A percentile compares a stretch with the other conserved stretches of the same genome.
Evolutionary conservation across 495 filamentous ascomycete species (phyloP).

Genomic region (Clavariopsis aquatica): DNA sequence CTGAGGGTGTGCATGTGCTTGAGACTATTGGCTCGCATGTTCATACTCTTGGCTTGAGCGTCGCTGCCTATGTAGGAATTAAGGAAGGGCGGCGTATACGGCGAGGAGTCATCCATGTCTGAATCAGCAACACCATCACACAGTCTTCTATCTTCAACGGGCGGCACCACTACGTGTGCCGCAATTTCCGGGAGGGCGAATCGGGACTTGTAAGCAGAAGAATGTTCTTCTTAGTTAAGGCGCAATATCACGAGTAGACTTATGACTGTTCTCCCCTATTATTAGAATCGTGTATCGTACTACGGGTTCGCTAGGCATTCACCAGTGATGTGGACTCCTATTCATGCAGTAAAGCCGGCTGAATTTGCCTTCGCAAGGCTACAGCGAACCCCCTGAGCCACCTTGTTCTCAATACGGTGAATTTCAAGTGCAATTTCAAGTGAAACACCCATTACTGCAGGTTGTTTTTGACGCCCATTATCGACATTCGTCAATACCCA

Average conservation of each 20-base stretch:
- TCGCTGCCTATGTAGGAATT: constrained; percentile 34
- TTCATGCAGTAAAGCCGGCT: background rate
- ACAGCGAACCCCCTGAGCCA: background rate
- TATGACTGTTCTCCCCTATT: background rate
- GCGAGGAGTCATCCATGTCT: constrained; percentile 34
- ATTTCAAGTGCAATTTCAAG: too few species aligned
- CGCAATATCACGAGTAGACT: constrained; percentile 7
- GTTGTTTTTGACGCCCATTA: too few species aligned
- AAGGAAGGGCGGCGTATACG: constrained; percentile 29
- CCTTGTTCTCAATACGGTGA: too few species aligned
- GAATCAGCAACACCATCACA: constrained; percentile 18
- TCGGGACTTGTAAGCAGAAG: constrained; percentile 17
- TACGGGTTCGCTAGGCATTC: background rate
- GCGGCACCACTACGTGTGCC: constrained; percentile 6
- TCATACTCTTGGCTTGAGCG: constrained; percentile 29
- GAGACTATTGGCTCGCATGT: constrained; percentile 34
- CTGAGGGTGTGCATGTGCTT: constrained; percentile 21
- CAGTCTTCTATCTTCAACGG: constrained; percentile 35
- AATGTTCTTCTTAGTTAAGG: background rate
- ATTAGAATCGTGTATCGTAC: background rate
- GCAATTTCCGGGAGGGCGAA: constrained; percentile 38
- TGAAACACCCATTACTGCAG: too few species aligned
- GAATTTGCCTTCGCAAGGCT: background rate
- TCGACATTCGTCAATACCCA: too few species aligned
- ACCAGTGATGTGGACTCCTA: background rate